Base-by-base conservation (phyloP, 2,329 filamentous ascomycete genomes). In the Fusarium sororula region DNA sequence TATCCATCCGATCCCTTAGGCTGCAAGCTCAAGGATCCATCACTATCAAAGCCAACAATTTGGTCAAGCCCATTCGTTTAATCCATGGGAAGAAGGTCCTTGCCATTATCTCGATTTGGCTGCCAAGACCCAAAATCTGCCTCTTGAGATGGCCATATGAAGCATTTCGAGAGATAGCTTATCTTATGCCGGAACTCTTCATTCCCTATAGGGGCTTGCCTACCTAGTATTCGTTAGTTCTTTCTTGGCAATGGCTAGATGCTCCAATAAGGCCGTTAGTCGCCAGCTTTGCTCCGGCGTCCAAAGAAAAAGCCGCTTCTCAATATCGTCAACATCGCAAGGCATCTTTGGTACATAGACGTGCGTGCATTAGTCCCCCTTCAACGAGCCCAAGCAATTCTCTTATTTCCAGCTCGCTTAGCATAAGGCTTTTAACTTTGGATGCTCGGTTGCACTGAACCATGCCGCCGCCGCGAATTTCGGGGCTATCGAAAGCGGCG, bases 381-480 rank as follows among this genome's bases (percentile, higher is more conserved):
- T 24, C 18, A n/a, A 17, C 20, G 24, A 37, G 17, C 20, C n/a
- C 7, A 35, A 18, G 24, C 5, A 53, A 38, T 32, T 24, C 48
- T 37, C 26, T 45, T 42, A 41, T 57, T 50, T 37, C 42, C 30
- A 38, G 28, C 30, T 18, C 26, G 11, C 17, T 28, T 35, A 50
- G 26, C 32, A 55, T 63, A 57, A 53, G 22, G 15, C n/a, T 54
- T 48, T 53, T 38, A 12, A 32, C 15, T 50, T 32, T 35, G 24
- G 44, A n/a, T 50, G 45, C 37, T 30, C 17, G 30, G 35, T 47
- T 53, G 38, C n/a, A 44, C 32, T 12, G 20, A 60, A 70, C 51
- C 17, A 28, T 65, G 20, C 66, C 59, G 53, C 67, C 67, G 61
- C 66, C 20, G 58, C 58, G n/a, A 51, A 44, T 30, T 42, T 24